A percentile compares a stretch with the other conserved stretches of the same genome.
Conservation (phyloP, 225 moss, liverwort and hornwort genomes). For the Pleurozium schreberi region DNA sequence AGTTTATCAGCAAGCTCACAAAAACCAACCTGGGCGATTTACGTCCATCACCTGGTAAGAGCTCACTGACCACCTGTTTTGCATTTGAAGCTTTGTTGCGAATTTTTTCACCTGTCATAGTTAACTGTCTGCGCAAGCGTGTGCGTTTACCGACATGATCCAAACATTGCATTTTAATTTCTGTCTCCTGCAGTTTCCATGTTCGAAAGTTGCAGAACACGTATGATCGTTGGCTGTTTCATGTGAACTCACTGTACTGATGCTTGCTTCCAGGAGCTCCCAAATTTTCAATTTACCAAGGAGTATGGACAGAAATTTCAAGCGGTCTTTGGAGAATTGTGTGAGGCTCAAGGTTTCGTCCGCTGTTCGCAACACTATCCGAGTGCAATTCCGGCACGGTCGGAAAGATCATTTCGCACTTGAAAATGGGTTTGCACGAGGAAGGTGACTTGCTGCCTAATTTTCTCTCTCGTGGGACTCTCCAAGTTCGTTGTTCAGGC, state of each 20-base stretch:
- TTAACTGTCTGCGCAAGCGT: background rate
- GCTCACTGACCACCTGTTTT: background rate
- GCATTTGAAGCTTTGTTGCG: background rate
- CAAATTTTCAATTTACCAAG: background rate
- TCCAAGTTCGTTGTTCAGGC: no score
- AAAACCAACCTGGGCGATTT: background rate
- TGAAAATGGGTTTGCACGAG: no score
- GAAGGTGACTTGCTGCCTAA: no score
- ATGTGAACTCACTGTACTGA: background rate
- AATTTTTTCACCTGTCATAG: background rate
- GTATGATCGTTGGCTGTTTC: no score
- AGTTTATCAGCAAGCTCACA: background rate
- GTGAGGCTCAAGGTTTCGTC: background rate
- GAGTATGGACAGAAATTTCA: constrained; percentile 1
- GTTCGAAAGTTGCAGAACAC: background rate
- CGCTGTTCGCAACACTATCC: background rate
- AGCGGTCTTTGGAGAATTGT: background rate
- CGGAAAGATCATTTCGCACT: no score
- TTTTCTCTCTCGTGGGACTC: no score
- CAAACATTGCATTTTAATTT: background rate
- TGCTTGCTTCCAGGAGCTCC: constrained; percentile 3
- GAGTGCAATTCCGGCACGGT: constrained; percentile 1
- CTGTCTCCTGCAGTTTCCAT: background rate
- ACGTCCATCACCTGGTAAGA: background rate
- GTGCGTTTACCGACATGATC: background rate